Evolutionary conservation across 1,284 basidiomycete genomes (phyloP).

Genomic region (Taiwanofungus camphoratus): DNA sequence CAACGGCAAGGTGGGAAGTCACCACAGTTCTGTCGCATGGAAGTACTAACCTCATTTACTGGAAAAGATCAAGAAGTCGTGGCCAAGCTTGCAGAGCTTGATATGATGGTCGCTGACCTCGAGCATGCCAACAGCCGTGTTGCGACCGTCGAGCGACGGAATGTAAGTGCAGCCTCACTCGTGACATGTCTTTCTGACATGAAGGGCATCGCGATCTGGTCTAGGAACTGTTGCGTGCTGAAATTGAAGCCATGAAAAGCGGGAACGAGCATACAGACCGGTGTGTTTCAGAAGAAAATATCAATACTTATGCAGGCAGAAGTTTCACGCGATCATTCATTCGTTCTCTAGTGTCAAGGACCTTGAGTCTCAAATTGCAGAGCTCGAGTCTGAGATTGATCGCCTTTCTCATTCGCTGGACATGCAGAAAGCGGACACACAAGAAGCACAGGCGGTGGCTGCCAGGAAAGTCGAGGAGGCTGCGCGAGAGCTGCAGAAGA

Average conservation of each 20-base stretch:
- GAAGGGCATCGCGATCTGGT: neutral
- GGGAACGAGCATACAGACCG: slow-evolving; percentile 73
- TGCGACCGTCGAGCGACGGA: slow-evolving; percentile 87
- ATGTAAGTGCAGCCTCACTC: slow-evolving; percentile 44
- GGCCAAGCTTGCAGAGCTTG: slow-evolving; percentile 83
- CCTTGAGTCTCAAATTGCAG: slow-evolving; percentile 67
- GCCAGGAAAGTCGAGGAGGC: slow-evolving; percentile 59
- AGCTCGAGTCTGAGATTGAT: slow-evolving; percentile 71
- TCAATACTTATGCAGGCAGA: too few relatives aligned
- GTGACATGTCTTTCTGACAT: neutral
- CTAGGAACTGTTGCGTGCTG: slow-evolving; percentile 89
- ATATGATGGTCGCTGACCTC: slow-evolving; percentile 89
- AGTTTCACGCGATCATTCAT: slow-evolving; percentile 3
- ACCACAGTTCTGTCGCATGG: neutral
- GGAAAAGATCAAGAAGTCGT: slow-evolving; percentile 83
- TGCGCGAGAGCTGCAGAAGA: slow-evolving; percentile 52
- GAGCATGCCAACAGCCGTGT: slow-evolving; percentile 91
- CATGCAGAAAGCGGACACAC: slow-evolving; percentile 53
- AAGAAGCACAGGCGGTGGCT: slow-evolving; percentile 42
- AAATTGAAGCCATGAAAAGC: slow-evolving; percentile 84
- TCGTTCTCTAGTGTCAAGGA: slow-evolving; percentile 50
- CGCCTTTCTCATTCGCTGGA: slow-evolving; percentile 67
- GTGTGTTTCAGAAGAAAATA: too few relatives aligned
- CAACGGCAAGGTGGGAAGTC: slow-evolving; percentile 72
- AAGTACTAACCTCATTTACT: neutral